A percentile compares a stretch with the other conserved stretches of the same genome.
These are phyloP conservation scores for Amaranthus palmeri DNA, from an alignment of 148 eudicot species.

Conservation along the genomic window DNA sequence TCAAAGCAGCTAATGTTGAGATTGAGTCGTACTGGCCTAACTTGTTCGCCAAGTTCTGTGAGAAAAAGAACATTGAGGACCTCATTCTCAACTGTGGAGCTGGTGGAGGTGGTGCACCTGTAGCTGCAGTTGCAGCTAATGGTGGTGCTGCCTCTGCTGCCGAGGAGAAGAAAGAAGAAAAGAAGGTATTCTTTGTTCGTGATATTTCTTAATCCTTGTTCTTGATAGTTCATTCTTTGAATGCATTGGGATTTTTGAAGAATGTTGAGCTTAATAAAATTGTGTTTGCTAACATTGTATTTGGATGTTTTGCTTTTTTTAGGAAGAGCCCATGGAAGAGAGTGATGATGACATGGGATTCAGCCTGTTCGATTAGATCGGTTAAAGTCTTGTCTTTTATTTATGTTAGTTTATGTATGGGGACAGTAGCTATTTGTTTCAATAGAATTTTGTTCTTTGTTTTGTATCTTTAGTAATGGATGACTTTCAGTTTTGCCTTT, in stretches of 20 bases:
- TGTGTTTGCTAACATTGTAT: too few relatives aligned
- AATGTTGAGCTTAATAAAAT: too few relatives aligned
- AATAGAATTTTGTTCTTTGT: constrained; percentile 9
- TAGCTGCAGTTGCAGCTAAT: constrained; percentile 26
- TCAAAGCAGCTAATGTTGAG: constrained; percentile 41
- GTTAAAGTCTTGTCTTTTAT: background rate
- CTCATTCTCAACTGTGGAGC: constrained; percentile 56
- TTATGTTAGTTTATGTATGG: constrained; percentile 14
- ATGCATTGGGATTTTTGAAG: background rate
- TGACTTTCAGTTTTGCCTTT: constrained; percentile 10
- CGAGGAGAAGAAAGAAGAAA: constrained; percentile 44
- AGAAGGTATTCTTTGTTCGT: constrained; percentile 31
- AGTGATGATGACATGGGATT: constrained; percentile 49
- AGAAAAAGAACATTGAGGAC: constrained; percentile 53
- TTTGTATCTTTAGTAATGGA: background rate
- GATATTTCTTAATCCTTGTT: background rate
- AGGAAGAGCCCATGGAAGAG: constrained; percentile 40
- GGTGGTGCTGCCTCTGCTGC: constrained; percentile 49
- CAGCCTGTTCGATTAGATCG: constrained; percentile 38
- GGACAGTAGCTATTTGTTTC: constrained; percentile 9
- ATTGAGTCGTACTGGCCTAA: constrained; percentile 62
- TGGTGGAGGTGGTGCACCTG: constrained; percentile 53
- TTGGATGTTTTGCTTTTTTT: background rate
- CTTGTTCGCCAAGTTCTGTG: constrained; percentile 58
- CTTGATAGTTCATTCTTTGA: background rate